phyloP scores from a whole-genome alignment of 768 basidiomycete genomes.

The Psilocybe tampanensis region DNA sequence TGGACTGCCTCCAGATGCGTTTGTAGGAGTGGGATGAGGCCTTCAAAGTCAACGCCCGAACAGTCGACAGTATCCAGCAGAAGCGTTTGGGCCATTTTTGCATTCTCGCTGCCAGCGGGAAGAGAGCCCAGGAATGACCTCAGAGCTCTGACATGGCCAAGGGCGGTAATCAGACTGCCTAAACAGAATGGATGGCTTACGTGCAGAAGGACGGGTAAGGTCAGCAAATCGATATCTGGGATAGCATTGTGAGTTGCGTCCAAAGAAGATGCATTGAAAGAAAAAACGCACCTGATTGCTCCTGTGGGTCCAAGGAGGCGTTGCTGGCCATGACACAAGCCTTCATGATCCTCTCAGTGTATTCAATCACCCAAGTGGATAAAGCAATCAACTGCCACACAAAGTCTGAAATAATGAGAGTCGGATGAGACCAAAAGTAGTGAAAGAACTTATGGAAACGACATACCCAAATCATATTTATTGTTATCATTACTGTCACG shows the following conservation, averaged over 20 bases:
- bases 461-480: slow-evolving; percentile 64
- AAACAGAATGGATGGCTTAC: slow-evolving; percentile 65
- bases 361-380: slow-evolving; percentile 60
- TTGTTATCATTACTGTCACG: slow-evolving; percentile 58
- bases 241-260: background rate
- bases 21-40: slow-evolving; percentile 48
- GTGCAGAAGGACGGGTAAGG: slow-evolving; percentile 50
- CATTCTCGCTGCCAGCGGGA: slow-evolving; percentile 59
- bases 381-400: slow-evolving; percentile 74
- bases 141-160: slow-evolving; percentile 62
- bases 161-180: slow-evolving; percentile 47
- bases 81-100: slow-evolving; percentile 64
- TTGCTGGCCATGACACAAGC: slow-evolving; percentile 45
- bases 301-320: slow-evolving; percentile 7
- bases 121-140: slow-evolving; percentile 53
- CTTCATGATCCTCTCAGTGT: slow-evolving; percentile 65
- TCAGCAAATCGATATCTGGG: slow-evolving; percentile 5
- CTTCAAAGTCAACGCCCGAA: slow-evolving; percentile 64
- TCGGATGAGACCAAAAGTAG: slow-evolving; percentile 3
- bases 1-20: slow-evolving; percentile 35
- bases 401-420: slow-evolving; percentile 46
- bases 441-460: background rate
- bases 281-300: background rate
- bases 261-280: background rate
- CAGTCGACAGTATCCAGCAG: slow-evolving; percentile 64